Base-by-base conservation (phyloP, 202 grass and related monocot genomes). In the Zoysia matrella region DNA sequence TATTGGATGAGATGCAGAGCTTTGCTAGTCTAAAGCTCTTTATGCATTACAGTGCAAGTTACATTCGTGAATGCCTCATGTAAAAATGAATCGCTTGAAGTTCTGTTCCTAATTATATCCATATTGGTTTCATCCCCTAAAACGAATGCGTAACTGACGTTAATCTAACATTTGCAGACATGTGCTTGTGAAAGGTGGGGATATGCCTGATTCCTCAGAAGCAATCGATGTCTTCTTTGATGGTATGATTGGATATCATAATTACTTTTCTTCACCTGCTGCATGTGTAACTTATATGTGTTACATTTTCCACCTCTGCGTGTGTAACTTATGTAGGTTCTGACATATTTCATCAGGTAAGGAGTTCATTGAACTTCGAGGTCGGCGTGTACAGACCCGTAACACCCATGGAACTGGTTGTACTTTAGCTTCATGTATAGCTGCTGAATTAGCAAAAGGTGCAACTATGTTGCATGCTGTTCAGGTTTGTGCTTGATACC, bases 331-430 rank as follows among this genome's bases (percentile, higher is more conserved):
- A 43, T 47, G 73, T 12, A 77, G 53, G 11, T 76, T 74, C 52
- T 69, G 46, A 77, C 2, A 16, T 60, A 64, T 53, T 11, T 36
- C 30, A 85, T 63, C 83, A 98, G 95, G 95, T 42, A 90, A 95
- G 85, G 87, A 87, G 16, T 98, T 87, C 73, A 75, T 91, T 69
- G 92, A 89, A 67, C 72, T 98, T 74, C 89, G 13, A 18, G 95
- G 92, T 4, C 70, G 71, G 72, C 92, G 89, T 64, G 71, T 98
- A 83, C 87, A 87, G 79, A 95, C 92, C 47, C 82, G 14, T 64
- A 98, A 95, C 55, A 93, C 95, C 44, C 95, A 98, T 73, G 95
- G 95, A 84, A 98, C 95, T 30, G 95, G 95, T 66, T 98, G 95
- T 89, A 98, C 95, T 84, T 80, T 98, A 73, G 92, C 95, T 70